Percentiles rank a stretch among this genome's conserved stretches.
Evolutionary conservation across 805 yeast species (phyloP).

Genomic region (Kregervanrija fluxuum): DNA sequence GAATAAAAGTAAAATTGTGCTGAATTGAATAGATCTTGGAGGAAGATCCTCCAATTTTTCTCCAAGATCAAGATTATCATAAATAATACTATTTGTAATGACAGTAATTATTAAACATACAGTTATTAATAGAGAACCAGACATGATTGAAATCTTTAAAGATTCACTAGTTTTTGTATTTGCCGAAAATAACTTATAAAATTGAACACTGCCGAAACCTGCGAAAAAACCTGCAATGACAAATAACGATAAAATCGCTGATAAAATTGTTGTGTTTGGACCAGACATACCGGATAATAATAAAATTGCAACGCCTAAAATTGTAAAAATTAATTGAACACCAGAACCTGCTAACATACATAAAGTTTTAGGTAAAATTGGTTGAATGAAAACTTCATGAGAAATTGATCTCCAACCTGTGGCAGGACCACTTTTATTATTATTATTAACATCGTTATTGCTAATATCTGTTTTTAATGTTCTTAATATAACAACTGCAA

Average conservation of each 20-base stretch:
- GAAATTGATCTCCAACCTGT: slow-evolving; percentile 46
- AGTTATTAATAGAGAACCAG: slow-evolving; percentile 44
- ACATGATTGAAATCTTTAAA: slow-evolving; percentile 30
- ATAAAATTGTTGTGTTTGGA: slow-evolving; percentile 57
- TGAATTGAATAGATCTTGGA: slow-evolving; percentile 71
- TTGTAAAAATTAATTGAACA: slow-evolving; percentile 59
- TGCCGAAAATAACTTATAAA: slow-evolving; percentile 49
- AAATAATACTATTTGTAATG: slow-evolving; percentile 58
- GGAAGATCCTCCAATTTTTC: slow-evolving; percentile 78
- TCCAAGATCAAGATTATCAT: too few species aligned
- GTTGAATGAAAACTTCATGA: slow-evolving; percentile 48
- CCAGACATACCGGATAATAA: slow-evolving; percentile 54
- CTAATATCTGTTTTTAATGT: slow-evolving; percentile 45
- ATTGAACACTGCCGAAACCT: slow-evolving; percentile 62
- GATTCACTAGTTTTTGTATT: slow-evolving; percentile 30
- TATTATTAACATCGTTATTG: slow-evolving; percentile 2
- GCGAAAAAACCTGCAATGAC: slow-evolving; percentile 68
- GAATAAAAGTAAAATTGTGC: slow-evolving; percentile 58
- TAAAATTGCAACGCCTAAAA: slow-evolving; percentile 51
- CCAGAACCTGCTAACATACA: slow-evolving; percentile 66
- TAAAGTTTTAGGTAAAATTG: slow-evolving; percentile 40
- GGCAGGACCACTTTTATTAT: slow-evolving; percentile 11
- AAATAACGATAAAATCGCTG: slow-evolving; percentile 53
- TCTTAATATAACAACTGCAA: slow-evolving; percentile 54
- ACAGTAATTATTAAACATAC: slow-evolving; percentile 43